These are phyloP conservation scores for Leccinum rimulosum DNA, from an alignment of 768 basidiomycete species.

Conservation along the genomic window DNA sequence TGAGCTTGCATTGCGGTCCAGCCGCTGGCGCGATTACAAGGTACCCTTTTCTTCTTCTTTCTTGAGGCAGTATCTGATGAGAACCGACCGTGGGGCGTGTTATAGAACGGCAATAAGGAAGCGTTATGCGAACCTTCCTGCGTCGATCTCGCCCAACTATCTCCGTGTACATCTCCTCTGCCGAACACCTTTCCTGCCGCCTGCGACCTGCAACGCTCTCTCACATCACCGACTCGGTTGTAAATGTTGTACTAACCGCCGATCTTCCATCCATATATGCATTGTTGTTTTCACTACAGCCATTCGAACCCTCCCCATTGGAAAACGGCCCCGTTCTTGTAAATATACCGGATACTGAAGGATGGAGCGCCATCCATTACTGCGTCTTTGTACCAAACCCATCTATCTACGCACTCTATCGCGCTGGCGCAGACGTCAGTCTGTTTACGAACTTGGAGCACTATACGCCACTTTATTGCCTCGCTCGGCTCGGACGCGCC, in stretches of 20 bases:
- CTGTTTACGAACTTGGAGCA: constrained; percentile 65
- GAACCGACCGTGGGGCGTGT: constrained; percentile 2
- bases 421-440: constrained; percentile 71
- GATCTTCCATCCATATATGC: constrained; percentile 53
- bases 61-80: neutral
- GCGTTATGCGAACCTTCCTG: constrained; percentile 24
- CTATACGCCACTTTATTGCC: constrained; percentile 66
- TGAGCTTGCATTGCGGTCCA: constrained; percentile 60
- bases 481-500: constrained; percentile 43
- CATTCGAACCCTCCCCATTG: constrained; percentile 42
- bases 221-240: constrained; percentile 48
- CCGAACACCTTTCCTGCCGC: constrained; percentile 29
- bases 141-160: constrained; percentile 24
- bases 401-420: constrained; percentile 62
- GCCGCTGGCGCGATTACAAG: constrained; percentile 57
- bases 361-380: constrained; percentile 75
- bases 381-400: constrained; percentile 56
- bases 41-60: constrained; percentile 37
- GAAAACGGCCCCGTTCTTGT: constrained; percentile 49
- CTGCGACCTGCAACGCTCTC: constrained; percentile 35
- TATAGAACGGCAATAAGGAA: constrained; percentile 33
- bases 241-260: constrained; percentile 49
- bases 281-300: constrained; percentile 50
- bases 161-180: constrained; percentile 22
- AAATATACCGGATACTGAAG: constrained; percentile 63